Evolutionary conservation across 73 alveolate genomes (phyloP).

Genomic region (Loxodes magnus): DNA sequence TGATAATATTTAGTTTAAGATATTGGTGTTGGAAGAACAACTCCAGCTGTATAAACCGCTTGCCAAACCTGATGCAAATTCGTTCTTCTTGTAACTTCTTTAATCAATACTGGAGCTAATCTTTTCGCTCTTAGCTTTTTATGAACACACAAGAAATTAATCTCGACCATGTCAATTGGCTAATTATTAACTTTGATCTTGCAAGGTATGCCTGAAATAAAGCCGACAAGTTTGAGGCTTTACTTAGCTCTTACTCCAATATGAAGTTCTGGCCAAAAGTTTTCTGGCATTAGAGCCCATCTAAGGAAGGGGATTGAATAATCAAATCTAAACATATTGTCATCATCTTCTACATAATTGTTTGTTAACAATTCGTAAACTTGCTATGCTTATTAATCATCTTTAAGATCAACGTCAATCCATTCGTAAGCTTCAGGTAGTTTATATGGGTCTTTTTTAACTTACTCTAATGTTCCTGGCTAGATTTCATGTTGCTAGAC

Average conservation of each 20-base stretch:
- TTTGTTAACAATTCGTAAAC: slow-evolving; percentile 77
- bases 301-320: slow-evolving; percentile 74
- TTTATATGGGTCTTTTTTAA: slow-evolving; percentile 56
- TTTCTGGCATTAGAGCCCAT: slow-evolving; percentile 93
- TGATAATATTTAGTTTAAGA: slow-evolving; percentile 79
- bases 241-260: slow-evolving; percentile 82
- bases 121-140: slow-evolving; percentile 90
- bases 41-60: slow-evolving; percentile 61
- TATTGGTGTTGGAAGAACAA: slow-evolving; percentile 26
- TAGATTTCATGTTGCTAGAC: too few relatives aligned
- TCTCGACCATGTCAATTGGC: slow-evolving; percentile 85
- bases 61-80: slow-evolving; percentile 90
- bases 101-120: slow-evolving; percentile 86
- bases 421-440: slow-evolving; percentile 83
- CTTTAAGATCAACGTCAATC: slow-evolving; percentile 64
- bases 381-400: slow-evolving; percentile 49
- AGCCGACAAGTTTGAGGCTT: slow-evolving; percentile 92
- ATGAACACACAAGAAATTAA: slow-evolving; percentile 95
- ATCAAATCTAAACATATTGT: slow-evolving; percentile 86
- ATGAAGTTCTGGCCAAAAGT: slow-evolving; percentile 64
- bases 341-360: slow-evolving; percentile 98
- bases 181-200: slow-evolving; percentile 30
- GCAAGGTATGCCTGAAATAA: slow-evolving; percentile 95
- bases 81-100: slow-evolving; percentile 96
- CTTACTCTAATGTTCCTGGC: slow-evolving; percentile 62